Conservation (phyloP, 768 basidiomycete genomes). For the Calocybe gangraenosa region DNA sequence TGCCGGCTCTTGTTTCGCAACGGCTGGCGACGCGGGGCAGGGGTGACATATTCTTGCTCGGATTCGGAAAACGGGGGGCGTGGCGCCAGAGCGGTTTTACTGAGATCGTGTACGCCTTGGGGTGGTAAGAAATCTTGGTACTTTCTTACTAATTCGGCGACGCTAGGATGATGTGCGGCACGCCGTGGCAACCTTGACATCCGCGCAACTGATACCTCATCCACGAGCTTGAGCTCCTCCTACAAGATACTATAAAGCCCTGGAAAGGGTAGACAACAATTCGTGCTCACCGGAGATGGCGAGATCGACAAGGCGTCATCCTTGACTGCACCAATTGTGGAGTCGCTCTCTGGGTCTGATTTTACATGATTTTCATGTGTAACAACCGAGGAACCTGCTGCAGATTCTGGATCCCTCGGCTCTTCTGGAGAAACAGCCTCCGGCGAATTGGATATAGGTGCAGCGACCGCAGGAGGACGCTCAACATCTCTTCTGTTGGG, state of each 20-base stretch:
- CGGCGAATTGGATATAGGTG: conserved; percentile 1
- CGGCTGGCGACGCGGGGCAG: conserved; percentile 32
- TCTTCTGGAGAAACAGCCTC: conserved; percentile 3
- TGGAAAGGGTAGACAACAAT: neutral
- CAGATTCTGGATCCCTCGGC: conserved; percentile 4
- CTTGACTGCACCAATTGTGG: conserved; percentile 67
- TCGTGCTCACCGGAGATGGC: conserved; percentile 22
- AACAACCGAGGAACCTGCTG: conserved; percentile 6
- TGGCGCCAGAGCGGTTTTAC: conserved; percentile 67
- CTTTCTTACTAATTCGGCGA: conserved; percentile 82
- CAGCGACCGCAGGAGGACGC: neutral
- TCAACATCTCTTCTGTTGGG: conserved; percentile 13
- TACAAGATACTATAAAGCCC: neutral
- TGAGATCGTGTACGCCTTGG: conserved; percentile 66
- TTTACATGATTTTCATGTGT: conserved; percentile 24
- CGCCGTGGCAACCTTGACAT: conserved; percentile 65
- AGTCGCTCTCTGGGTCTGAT: conserved; percentile 77
- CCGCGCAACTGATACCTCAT: conserved; percentile 26
- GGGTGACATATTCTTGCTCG: conserved; percentile 60
- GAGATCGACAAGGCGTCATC: conserved; percentile 23
- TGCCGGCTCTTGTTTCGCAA: conserved; percentile 48
- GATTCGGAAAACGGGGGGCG: conserved; percentile 68
- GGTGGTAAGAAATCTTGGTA: conserved; percentile 77
- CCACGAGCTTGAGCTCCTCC: conserved; percentile 17
- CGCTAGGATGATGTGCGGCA: conserved; percentile 51